These are phyloP conservation scores for Citeromyces hawaiiensis DNA, from an alignment of 1,139 yeast genomes.

Conservation along the genomic window DNA sequence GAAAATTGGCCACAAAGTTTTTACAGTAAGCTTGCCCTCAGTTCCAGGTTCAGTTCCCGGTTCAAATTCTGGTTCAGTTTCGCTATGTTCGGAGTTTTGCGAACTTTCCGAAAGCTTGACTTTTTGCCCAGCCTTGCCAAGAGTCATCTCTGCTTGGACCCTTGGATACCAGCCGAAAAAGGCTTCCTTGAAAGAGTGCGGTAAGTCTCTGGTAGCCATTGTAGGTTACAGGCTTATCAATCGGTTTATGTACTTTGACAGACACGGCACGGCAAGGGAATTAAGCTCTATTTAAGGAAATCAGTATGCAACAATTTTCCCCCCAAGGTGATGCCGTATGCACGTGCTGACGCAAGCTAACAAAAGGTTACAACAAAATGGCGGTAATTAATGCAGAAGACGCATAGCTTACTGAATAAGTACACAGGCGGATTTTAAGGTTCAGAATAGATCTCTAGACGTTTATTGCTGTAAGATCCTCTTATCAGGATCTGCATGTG, in stretches of 20 bases:
- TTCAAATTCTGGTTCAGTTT: not conserved
- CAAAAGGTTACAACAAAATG: no score
- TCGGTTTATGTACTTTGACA: not conserved
- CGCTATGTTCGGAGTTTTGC: not conserved
- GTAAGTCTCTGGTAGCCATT: slow-evolving; percentile 40
- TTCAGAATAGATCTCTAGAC: not conserved
- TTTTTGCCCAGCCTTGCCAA: slow-evolving; percentile 3
- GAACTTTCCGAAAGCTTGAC: not conserved
- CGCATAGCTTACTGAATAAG: no score
- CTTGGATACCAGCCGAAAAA: slow-evolving; percentile 26
- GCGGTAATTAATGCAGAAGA: no score
- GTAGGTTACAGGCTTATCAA: not conserved
- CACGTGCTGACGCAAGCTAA: not conserved
- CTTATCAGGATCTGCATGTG: not conserved
- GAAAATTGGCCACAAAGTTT: slow-evolving; percentile 51
- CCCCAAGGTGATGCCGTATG: not conserved
- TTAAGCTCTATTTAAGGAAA: not conserved
- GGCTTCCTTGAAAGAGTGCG: slow-evolving; percentile 24
- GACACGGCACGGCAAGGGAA: not conserved
- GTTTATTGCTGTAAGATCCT: not conserved
- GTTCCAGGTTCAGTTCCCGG: no score
- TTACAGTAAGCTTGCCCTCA: not conserved
- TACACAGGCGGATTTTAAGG: not conserved
- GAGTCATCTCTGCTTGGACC: slow-evolving; percentile 24
- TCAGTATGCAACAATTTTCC: not conserved